Evolutionary conservation across 257 asterid genomes (phyloP), one percentile per base, ranked within the genome.

Genomic region (Solanum sparsipilum): DNA sequence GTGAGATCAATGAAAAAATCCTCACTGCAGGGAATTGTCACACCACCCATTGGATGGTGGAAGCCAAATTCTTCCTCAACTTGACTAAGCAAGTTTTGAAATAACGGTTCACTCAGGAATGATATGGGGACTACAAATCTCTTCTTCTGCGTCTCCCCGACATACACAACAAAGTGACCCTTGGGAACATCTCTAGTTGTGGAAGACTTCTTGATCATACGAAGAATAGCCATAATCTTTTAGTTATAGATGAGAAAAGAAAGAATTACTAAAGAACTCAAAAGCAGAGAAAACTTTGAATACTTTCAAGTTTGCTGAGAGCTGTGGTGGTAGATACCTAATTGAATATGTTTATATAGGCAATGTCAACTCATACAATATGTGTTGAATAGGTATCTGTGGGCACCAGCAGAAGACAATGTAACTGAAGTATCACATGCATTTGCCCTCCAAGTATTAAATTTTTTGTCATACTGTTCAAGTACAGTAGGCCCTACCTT

Each of bases 21-120:
- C 32, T 88, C 87, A 70, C 86, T 73, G 88, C 94, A 93, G 9
- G 94, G 95, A 35, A 94, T 90, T 9, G 94, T 93, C 3, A 93
- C 92, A 41, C 96, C 94, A 3, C 95, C 96, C 94, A 91, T 93
- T 5, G 94, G 95, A 89, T 92, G 95, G 70, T 90, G 36, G 73
- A 89, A 93, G 18, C 95, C 90, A 74, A 88, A 88, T 87, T 90
- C 91, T 81, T 86, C 88, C 68, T 93, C 94, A 1, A 92, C 93
- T 48, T 79, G 92, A 11, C 81, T 52, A 52, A 94, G 56, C 72
- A 94, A 65, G 21, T 91, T 90, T 84, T 90, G 94, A 78, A 94
- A 92, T 4, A 67, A 87, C 84, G 92, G 90, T 48, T 91, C 89
- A 60, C 92, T 92, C 88, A 92, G 88, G 85, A 89, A 90, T 34